Evolutionary conservation across 139 green algal species (phyloP).

Genomic region (Asterochloris sp.): DNA sequence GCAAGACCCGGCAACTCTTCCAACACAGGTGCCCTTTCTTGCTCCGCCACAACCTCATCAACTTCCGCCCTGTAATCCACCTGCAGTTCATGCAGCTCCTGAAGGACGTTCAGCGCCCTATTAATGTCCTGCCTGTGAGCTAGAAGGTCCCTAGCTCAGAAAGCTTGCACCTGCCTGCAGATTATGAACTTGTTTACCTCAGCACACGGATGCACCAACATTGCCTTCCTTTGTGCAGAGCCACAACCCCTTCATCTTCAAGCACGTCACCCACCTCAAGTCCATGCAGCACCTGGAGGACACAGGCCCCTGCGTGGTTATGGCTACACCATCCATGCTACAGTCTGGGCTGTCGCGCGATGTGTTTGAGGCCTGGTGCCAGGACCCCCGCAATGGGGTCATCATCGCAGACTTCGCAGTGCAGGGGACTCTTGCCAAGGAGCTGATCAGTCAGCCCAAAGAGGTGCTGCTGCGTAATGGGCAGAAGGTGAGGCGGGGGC

Average conservation of each 20-base stretch:
- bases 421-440: constrained; percentile 92
- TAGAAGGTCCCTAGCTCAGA: no score
- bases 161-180: no score
- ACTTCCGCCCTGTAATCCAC: no score
- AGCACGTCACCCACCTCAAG: constrained; percentile 81
- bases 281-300: constrained; percentile 69
- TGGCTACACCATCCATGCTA: constrained; percentile 95
- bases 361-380: constrained; percentile 96
- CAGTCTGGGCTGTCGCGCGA: constrained; percentile 73
- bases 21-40: no score
- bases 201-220: not conserved
- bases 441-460: constrained; percentile 83
- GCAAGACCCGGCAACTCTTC: no score
- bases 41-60: no score
- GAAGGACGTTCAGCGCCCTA: no score
- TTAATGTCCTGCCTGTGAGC: no score
- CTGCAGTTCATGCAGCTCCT: no score
- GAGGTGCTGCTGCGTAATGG: constrained; percentile 68
- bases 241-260: constrained; percentile 96
- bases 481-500: constrained; percentile 44
- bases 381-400: constrained; percentile 81
- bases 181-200: not conserved
- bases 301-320: constrained; percentile 87
- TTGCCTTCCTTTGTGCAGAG: constrained; percentile 1
- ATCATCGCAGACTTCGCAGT: constrained; percentile 97